These are phyloP conservation scores for Rhizoctonia solani DNA, from an alignment of 1,284 basidiomycete genomes.

Conservation along the genomic window DNA sequence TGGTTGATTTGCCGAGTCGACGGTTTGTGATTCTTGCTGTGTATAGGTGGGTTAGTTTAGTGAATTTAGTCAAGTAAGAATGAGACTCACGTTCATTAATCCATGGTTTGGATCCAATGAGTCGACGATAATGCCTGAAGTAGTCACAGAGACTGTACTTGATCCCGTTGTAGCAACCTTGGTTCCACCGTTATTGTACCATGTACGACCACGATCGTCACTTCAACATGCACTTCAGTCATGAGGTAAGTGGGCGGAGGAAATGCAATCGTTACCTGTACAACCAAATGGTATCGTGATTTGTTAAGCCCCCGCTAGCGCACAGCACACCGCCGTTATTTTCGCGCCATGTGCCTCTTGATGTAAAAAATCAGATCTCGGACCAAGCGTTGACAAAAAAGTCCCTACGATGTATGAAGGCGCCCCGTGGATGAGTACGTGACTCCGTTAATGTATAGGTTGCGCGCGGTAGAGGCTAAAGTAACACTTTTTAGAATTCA, in stretches of 20 bases:
- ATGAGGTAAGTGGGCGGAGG: not conserved
- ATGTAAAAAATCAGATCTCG: not conserved
- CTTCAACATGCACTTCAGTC: not conserved
- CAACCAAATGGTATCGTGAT: constrained; percentile 37
- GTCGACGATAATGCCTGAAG: constrained; percentile 38
- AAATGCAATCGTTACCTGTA: constrained; percentile 7
- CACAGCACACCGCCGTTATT: constrained; percentile 34
- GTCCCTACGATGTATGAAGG: constrained; percentile 34
- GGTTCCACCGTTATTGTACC: constrained; percentile 37
- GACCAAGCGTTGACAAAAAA: not conserved
- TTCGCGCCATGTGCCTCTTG: constrained; percentile 37
- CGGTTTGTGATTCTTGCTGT: constrained; percentile 36
- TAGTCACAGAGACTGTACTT: constrained; percentile 28
- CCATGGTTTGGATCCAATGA: constrained; percentile 37
- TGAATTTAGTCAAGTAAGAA: not conserved
- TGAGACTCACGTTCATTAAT: constrained; percentile 34
- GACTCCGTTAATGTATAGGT: constrained; percentile 39
- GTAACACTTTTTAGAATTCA: not conserved
- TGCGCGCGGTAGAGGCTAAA: constrained; percentile 16
- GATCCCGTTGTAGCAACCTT: constrained; percentile 36
- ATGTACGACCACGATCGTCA: constrained; percentile 37
- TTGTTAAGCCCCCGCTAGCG: constrained; percentile 35
- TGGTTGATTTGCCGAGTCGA: constrained; percentile 35
- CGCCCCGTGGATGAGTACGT: constrained; percentile 36
- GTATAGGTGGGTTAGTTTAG: not conserved